Percentiles rank a stretch among this genome's conserved stretches.
These are phyloP conservation scores for Cladophialophora yegresii DNA, from an alignment of 2,329 filamentous ascomycete genomes.

Conservation along the genomic window DNA sequence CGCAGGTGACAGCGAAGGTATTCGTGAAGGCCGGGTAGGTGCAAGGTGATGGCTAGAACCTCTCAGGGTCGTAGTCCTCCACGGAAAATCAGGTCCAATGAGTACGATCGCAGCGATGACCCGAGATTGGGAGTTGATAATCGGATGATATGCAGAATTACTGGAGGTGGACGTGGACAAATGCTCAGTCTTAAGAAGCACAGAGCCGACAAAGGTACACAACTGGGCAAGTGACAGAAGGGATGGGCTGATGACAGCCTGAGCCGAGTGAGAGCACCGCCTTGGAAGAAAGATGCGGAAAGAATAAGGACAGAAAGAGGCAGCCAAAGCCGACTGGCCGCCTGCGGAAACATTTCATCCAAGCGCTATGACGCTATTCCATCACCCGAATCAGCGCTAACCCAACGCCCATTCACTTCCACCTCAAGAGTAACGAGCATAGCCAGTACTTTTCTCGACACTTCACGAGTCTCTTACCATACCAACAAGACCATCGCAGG, in stretches of 20 bases:
- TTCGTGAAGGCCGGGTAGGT: background rate
- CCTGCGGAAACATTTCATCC: constrained; percentile 4
- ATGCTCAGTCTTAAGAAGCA: background rate
- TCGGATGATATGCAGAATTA: background rate
- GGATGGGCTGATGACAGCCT: background rate
- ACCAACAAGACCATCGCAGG: background rate
- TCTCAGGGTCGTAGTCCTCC: background rate
- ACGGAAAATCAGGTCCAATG: background rate
- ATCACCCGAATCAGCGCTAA: background rate
- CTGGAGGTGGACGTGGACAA: background rate
- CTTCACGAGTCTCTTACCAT: background rate
- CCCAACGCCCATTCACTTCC: background rate
- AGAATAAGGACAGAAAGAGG: background rate
- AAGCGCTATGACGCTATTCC: background rate
- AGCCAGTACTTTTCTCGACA: background rate
- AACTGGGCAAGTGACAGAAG: background rate
- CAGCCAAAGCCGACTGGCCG: constrained; percentile 5
- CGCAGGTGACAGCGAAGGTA: background rate
- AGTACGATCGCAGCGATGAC: background rate
- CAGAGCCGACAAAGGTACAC: background rate
- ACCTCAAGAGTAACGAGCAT: background rate
- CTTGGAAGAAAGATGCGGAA: background rate
- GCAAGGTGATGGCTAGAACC: background rate
- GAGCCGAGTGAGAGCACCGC: background rate
- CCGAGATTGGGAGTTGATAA: background rate